A percentile compares a stretch with the other conserved stretches of the same genome.
These are phyloP conservation scores for Sclerotinia spermophila DNA, from an alignment of 2,329 filamentous ascomycete species.

Conservation along the genomic window DNA sequence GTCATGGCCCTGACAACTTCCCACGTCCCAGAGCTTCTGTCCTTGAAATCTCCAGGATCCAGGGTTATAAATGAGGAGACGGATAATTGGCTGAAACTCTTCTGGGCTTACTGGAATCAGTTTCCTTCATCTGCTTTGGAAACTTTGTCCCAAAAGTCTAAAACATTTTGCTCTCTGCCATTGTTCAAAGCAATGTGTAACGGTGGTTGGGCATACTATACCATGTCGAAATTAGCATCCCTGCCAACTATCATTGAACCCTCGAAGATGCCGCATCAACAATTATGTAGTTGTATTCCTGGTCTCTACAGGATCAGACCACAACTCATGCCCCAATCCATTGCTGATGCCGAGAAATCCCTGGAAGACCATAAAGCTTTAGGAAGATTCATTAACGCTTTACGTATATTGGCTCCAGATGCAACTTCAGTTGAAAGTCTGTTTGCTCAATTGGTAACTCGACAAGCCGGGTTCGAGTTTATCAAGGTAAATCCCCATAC, in stretches of 20 bases:
- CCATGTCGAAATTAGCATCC: conserved; percentile 10
- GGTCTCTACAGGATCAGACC: conserved; percentile 23
- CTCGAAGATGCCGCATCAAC: conserved; percentile 4
- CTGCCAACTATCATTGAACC: conserved; percentile 26
- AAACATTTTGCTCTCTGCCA: background rate
- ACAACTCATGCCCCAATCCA: conserved; percentile 22
- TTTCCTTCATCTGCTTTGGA: background rate
- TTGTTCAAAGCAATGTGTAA: conserved; percentile 20
- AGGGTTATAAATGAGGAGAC: background rate
- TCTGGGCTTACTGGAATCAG: conserved; percentile 30
- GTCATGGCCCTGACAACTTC: conserved; percentile 22
- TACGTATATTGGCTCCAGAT: conserved; percentile 16
- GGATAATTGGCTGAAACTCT: conserved; percentile 27
- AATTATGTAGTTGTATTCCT: conserved; percentile 23
- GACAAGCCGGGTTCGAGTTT: background rate
- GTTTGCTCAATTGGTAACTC: background rate
- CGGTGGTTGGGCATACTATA: conserved; percentile 16
- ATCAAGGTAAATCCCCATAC: background rate
- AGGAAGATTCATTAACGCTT: conserved; percentile 23
- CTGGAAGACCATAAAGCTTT: conserved; percentile 20
- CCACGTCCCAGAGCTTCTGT: conserved; percentile 26
- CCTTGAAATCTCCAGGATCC: background rate
- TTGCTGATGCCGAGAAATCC: conserved; percentile 11
- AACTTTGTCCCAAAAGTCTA: background rate
- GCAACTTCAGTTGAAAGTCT: conserved; percentile 15